These are phyloP conservation scores for Russula ochroleuca DNA, from an alignment of 768 basidiomycete genomes.

Conservation along the genomic window DNA sequence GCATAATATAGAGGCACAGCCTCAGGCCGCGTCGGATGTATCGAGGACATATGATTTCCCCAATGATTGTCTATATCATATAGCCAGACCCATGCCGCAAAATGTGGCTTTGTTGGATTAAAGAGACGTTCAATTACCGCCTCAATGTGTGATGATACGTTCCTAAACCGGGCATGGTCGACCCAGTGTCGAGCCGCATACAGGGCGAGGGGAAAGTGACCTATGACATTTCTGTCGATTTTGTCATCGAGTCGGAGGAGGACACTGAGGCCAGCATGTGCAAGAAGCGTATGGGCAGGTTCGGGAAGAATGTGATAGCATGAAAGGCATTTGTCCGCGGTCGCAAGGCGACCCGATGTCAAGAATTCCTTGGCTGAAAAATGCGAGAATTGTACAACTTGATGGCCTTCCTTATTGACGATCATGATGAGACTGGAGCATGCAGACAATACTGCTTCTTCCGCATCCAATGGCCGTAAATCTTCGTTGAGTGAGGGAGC, in stretches of 20 bases:
- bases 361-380: not conserved
- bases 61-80: not conserved
- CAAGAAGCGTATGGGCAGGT: not conserved
- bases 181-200: not conserved
- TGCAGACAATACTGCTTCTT: not conserved
- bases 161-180: not conserved
- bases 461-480: not conserved
- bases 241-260: not conserved
- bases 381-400: not conserved
- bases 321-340: not conserved
- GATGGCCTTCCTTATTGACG: not conserved
- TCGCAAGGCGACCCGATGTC: not conserved
- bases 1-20: not conserved
- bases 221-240: not conserved
- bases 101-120: not conserved
- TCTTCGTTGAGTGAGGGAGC: too few relatives aligned
- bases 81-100: not conserved
- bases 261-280: not conserved
- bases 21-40: not conserved
- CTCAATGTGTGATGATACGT: not conserved
- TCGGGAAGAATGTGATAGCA: not conserved
- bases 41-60: not conserved
- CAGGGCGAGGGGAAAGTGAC: not conserved
- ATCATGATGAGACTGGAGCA: not conserved
- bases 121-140: not conserved